phyloP scores from a whole-genome alignment of 208 protist genomes.

The Wallacemonas sp. region DNA sequence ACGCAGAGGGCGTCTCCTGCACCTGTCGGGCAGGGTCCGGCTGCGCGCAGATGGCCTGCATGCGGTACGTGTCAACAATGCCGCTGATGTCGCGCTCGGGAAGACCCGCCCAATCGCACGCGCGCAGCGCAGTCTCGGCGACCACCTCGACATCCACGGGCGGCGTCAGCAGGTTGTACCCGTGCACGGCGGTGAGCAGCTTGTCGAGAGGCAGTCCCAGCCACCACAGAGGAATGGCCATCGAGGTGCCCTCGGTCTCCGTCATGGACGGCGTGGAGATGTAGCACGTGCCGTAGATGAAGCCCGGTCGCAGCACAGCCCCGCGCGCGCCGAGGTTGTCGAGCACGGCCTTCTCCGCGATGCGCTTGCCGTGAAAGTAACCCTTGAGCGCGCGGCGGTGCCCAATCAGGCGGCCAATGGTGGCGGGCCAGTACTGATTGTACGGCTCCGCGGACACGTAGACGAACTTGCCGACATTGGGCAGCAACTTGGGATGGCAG shows the following conservation, averaged over 20 bases:
- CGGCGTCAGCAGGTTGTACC: constrained; percentile 56
- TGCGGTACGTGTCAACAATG: constrained; percentile 61
- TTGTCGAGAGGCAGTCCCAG: constrained; percentile 64
- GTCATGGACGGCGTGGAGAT: constrained; percentile 24
- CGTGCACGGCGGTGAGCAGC: constrained; percentile 50
- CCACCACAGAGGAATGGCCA: constrained; percentile 65
- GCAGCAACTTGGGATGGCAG: constrained; percentile 43
- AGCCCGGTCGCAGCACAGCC: constrained; percentile 70
- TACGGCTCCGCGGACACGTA: constrained; percentile 77
- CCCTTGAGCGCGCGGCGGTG: constrained; percentile 64
- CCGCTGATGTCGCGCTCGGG: constrained; percentile 33
- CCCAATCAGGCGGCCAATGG: constrained; percentile 24
- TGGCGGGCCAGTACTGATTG: constrained; percentile 36
- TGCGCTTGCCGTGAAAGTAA: constrained; percentile 83
- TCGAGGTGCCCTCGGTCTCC: constrained; percentile 27
- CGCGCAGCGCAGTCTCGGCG: constrained; percentile 66
- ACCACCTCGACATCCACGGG: constrained; percentile 70
- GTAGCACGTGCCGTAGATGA: constrained; percentile 84
- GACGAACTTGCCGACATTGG: constrained; percentile 54
- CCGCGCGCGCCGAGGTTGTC: constrained; percentile 55
- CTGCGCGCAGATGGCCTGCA: constrained; percentile 57
- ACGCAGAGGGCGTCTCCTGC: neutral
- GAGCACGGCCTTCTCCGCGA: constrained; percentile 68
- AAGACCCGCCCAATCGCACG: constrained; percentile 42
- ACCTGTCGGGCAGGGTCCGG: constrained; percentile 19